Base-by-base conservation (phyloP, 345 rosid genomes). In the Cardamine resedifolia region DNA sequence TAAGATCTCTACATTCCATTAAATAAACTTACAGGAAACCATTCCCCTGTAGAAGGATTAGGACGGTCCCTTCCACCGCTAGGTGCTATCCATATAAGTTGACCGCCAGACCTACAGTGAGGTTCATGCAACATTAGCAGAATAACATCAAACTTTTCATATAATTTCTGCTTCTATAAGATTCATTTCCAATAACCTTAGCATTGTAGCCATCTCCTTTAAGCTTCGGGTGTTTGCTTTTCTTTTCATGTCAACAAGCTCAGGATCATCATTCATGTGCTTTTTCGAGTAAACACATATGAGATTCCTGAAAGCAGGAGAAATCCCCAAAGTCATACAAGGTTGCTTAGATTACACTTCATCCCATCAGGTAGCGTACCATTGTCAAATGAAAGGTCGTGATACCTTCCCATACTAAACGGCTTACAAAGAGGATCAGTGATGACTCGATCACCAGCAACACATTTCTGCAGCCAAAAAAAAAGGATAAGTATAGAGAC, bases 21-120 rank as follows among this genome's bases (percentile, higher is more conserved):
- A 10, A 67, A 14, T 68, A 64, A 61, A 83, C 96, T 83, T 80
- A 95, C 97, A 27, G 97, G 97, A 82, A 56, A 66, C 91, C 96
- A 91, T 77, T 89, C 96, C 78, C 80, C 85, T 18, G 97, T 87
- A 39, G 61, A 70, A 70, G 90, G 85, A 87, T 95, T 84, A 15
- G 97, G 99, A 15, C 97, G 97, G 79, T 95, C 99, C 70, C 97
- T 88, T 63, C 99, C 99, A 71, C 99, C 99, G 58, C 97, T 95
- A 64, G 99, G 97, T 41, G 99, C 90, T 74, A 95, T 91, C 99
- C 99, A 95, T 55, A 95, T 78, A 65, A 91, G 52, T 63, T 84
- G 86, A 27, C 96, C 87, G 28, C 97, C 99, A 76, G 85, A 85
- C 91, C 97, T 94, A 78, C 38, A 60, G 23, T 16, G 47, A 41